These are phyloP conservation scores for Talaromyces albobiverticillius DNA, from an alignment of 2,329 filamentous ascomycete species.

Conservation along the genomic window DNA sequence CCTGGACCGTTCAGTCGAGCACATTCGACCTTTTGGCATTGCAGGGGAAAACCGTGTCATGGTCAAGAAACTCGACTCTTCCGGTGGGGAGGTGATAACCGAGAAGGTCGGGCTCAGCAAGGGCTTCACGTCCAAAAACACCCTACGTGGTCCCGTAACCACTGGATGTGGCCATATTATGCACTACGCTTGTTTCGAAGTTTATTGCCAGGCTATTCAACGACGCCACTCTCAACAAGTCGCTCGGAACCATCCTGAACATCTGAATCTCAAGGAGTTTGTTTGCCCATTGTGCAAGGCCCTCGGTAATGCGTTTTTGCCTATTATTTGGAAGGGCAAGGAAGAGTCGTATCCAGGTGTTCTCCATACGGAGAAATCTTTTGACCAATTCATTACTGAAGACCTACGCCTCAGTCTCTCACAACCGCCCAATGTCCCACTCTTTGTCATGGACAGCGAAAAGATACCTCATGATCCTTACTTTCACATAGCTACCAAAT, in stretches of 20 bases:
- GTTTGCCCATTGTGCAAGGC: constrained; percentile 97
- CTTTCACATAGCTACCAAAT: constrained; percentile 51
- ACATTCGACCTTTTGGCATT: constrained; percentile 83
- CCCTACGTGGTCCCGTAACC: constrained; percentile 73
- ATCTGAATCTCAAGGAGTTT: constrained; percentile 76
- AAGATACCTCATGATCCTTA: constrained; percentile 34
- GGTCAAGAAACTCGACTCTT: constrained; percentile 71
- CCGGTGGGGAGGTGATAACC: constrained; percentile 66
- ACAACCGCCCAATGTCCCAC: constrained; percentile 48
- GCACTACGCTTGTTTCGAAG: constrained; percentile 94
- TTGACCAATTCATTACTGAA: constrained; percentile 66
- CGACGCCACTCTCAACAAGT: constrained; percentile 89
- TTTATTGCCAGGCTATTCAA: constrained; percentile 79
- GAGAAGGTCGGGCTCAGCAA: constrained; percentile 84
- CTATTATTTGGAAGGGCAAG: constrained; percentile 91
- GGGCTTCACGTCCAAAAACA: constrained; percentile 72
- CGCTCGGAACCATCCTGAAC: constrained; percentile 87
- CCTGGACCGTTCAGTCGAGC: constrained; percentile 80
- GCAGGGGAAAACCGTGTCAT: constrained; percentile 78
- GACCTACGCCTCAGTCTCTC: constrained; percentile 52
- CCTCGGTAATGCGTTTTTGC: constrained; percentile 88
- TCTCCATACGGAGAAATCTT: constrained; percentile 59
- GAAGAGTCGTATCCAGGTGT: constrained; percentile 77
- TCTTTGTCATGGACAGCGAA: constrained; percentile 34
- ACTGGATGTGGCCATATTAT: constrained; percentile 97